Conservation (phyloP, 129 eudicot species). For the Cynara cardunculus region DNA sequence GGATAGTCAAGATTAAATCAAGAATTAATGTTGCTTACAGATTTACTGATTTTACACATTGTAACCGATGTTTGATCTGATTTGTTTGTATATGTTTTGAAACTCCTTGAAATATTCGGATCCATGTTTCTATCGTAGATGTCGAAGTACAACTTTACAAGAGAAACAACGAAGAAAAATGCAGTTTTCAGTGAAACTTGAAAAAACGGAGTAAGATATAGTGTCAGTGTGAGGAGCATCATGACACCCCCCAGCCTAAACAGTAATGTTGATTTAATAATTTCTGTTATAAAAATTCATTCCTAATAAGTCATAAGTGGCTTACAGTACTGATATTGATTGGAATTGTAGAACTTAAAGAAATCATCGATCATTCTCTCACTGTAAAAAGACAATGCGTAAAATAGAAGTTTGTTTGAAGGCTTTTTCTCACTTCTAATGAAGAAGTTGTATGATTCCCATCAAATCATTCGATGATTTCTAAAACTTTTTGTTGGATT, state of each 20-base stretch:
- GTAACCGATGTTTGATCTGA: not conserved
- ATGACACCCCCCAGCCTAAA: not conserved
- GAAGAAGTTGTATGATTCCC: not conserved
- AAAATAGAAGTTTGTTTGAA: too few relatives aligned
- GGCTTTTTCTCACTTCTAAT: too few relatives aligned
- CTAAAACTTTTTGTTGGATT: not conserved
- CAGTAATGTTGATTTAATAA: not conserved
- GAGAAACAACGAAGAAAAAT: not conserved
- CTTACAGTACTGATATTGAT: not conserved
- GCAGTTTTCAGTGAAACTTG: not conserved
- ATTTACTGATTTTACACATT: not conserved
- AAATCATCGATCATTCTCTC: not conserved
- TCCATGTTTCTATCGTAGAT: not conserved
- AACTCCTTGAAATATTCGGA: not conserved
- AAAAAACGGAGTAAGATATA: not conserved
- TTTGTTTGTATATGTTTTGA: not conserved
- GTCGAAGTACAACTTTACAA: not conserved
- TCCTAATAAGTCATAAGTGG: not conserved
- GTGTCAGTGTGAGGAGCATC: not conserved
- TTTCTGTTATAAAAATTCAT: too few relatives aligned
- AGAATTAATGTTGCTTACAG: conserved; percentile 11
- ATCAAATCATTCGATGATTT: not conserved
- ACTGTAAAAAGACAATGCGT: not conserved
- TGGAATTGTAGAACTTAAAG: too few relatives aligned
- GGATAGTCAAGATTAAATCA: conserved; percentile 22